Evolutionary conservation across 1,284 basidiomycete genomes (phyloP), one percentile per base, ranked within the genome.

Genomic region (Chalciporus piperatoides): DNA sequence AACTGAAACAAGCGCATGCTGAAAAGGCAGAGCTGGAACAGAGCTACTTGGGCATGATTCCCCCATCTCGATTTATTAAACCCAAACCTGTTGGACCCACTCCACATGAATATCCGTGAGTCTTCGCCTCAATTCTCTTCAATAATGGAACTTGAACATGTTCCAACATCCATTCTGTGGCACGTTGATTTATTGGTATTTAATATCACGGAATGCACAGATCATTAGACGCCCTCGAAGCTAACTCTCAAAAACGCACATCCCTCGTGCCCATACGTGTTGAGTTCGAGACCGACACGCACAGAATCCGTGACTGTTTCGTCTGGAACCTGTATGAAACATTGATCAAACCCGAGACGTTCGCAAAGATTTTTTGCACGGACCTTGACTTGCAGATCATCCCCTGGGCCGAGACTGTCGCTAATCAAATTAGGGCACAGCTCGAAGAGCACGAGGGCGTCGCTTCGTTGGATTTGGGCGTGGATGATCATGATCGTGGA

Each of bases 281-380:
- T 51, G 95, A 98, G 62, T 85, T 97, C 58, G 94, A 98, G 64
- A 94, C 94, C 4, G 89, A 93, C 7, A 87, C 86, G 0, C 89
- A 92, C 63, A 80, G 94, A 60, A 85, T 99, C 65, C 86, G 93
- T 49, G 96, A 99, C 63, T 89, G 89, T 56, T 98, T 99, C 68
- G 80, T 93, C n/a, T 99, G 96, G 96, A 97, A 98, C 63, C 69
- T 94, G 45, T 82, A 90, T 62, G 92, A 90, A 72, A 75, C 71
- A 14, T 75, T 92, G 56, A 82, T 95, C 59, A 86, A 84, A 38
- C 93, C 95, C 0, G 82, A 89, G 54, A 73, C 78, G 0, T 98
- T 98, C 59, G 93, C 94, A 9, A 77, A 73, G 46, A 85, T 86
- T 25, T 92, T 98, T 68, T 93, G 93, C 67, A 73, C 81, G 27